These are phyloP conservation scores for Mayamaea pseudoterrestris DNA, from an alignment of 108 stramenopile genomes.

Conservation along the genomic window DNA sequence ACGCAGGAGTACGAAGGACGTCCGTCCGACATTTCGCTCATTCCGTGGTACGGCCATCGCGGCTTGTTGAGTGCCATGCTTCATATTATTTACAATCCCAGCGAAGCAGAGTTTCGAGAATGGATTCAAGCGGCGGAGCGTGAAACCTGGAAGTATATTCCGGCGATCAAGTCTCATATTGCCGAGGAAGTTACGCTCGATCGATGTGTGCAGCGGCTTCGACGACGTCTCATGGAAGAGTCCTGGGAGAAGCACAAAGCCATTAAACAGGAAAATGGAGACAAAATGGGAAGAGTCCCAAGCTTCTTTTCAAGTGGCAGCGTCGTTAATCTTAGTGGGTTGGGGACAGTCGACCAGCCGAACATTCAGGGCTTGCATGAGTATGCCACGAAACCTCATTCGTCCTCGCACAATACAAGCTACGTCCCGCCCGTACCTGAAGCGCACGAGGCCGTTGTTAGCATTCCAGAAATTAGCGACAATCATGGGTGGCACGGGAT, in stretches of 20 bases:
- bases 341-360: conserved; percentile 46
- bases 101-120: conserved; percentile 60
- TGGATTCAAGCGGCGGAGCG: conserved; percentile 74
- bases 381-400: not conserved
- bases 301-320: conserved; percentile 77
- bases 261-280: conserved; percentile 9
- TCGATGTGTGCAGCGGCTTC: conserved; percentile 73
- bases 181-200: conserved; percentile 78
- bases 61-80: conserved; percentile 64
- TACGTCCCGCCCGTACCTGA: no score
- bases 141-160: conserved; percentile 81
- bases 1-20: conserved; percentile 94
- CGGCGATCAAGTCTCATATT: conserved; percentile 78
- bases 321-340: conserved; percentile 67
- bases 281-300: conserved; percentile 41
- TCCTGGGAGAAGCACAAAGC: conserved; percentile 46
- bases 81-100: conserved; percentile 84
- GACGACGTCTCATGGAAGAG: conserved; percentile 51
- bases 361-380: conserved; percentile 9
- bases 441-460: not conserved
- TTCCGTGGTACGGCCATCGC: conserved; percentile 84
- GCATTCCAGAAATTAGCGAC: conserved; percentile 17
- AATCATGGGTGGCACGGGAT: conserved; percentile 69
- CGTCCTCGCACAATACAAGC: no score
- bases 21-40: conserved; percentile 90